Evolutionary conservation across 2,329 filamentous ascomycete species (phyloP).

Genomic region (Colletotrichum scovillei): DNA sequence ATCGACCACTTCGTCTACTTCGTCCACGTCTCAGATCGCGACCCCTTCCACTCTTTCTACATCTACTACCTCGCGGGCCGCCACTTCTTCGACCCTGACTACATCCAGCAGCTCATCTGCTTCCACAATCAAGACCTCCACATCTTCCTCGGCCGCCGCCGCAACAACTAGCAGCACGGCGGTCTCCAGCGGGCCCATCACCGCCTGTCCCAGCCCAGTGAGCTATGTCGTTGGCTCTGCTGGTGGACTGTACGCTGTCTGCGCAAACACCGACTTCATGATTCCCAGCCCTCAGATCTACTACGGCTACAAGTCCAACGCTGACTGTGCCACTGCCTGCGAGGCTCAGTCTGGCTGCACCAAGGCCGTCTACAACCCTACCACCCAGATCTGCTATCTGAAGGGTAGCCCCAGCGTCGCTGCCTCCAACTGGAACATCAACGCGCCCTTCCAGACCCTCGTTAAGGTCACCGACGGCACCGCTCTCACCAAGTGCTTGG

Average conservation of each 20-base stretch:
- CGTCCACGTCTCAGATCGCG: background rate
- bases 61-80: background rate
- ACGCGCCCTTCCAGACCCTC: conserved; percentile 13
- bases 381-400: conserved; percentile 15
- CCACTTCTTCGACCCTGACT: background rate
- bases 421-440: conserved; percentile 19
- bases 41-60: background rate
- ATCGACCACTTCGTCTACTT: background rate
- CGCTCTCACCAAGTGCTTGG: conserved; percentile 13
- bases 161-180: background rate
- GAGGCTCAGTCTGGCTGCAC: background rate
- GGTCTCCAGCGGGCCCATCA: background rate
- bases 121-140: background rate
- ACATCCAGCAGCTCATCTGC: background rate
- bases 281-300: conserved; percentile 22
- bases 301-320: conserved; percentile 13
- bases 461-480: conserved; percentile 11
- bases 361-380: conserved; percentile 14
- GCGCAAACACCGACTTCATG: conserved; percentile 19
- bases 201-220: conserved; percentile 2
- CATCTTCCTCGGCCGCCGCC: background rate
- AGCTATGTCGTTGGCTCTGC: conserved; percentile 17
- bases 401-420: conserved; percentile 10
- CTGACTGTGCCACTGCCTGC: conserved; percentile 3
- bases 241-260: conserved; percentile 17